A percentile compares a stretch with the other conserved stretches of the same genome.
Evolutionary conservation across 768 basidiomycete species (phyloP).

Genomic region (Cyclocybe aegerita): DNA sequence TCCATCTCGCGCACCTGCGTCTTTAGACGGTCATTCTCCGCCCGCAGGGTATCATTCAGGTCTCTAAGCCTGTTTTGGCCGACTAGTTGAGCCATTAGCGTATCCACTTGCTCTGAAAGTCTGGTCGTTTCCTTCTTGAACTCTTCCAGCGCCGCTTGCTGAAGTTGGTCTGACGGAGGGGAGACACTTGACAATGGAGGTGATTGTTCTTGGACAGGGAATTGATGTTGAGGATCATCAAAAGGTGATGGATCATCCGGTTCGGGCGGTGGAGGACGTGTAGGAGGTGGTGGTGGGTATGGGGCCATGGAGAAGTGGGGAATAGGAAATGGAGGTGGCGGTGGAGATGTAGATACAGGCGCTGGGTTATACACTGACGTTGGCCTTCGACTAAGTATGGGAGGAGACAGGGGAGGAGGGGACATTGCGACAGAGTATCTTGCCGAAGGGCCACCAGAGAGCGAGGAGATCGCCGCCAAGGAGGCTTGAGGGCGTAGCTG

Average conservation of each 20-base stretch:
- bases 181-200: constrained; percentile 8
- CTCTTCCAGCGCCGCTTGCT: constrained; percentile 22
- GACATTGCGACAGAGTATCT: background rate
- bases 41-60: constrained; percentile 19
- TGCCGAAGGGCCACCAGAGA: too few species aligned
- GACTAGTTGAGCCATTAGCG: constrained; percentile 24
- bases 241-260: constrained; percentile 17
- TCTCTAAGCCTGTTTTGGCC: constrained; percentile 24
- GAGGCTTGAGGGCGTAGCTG: background rate
- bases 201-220: constrained; percentile 2
- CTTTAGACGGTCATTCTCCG: constrained; percentile 26
- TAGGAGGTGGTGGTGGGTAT: constrained; percentile 5
- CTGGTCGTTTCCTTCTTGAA: constrained; percentile 27
- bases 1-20: constrained; percentile 28
- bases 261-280: background rate
- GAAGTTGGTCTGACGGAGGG: constrained; percentile 8
- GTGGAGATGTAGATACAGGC: background rate
- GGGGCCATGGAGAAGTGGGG: constrained; percentile 5
- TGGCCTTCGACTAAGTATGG: background rate
- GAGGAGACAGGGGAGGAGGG: constrained; percentile 6
- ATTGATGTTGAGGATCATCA: constrained; percentile 13
- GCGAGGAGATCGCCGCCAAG: background rate
- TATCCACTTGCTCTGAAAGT: constrained; percentile 26
- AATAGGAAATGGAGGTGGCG: background rate
- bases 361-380: background rate